Base-by-base conservation (phyloP, 2,329 filamentous ascomycete species). In the Aureobasidium namibiae region DNA sequence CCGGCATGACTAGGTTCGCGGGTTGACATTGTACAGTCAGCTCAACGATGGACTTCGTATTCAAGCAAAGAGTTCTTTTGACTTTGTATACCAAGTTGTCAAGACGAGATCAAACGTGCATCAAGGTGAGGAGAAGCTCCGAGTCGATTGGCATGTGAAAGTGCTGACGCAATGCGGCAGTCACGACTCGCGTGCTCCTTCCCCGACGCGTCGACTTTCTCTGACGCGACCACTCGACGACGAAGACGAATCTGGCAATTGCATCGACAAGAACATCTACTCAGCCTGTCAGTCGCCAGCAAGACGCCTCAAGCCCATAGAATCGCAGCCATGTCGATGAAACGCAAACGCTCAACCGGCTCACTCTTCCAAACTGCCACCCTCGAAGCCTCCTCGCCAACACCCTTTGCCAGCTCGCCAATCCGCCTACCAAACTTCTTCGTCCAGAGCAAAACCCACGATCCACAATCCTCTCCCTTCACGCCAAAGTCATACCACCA, bases 1-100 rank as follows among this genome's bases (percentile, higher is more conserved):
- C 89, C 89, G 23, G 92, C 91, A 72, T 97, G 94, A 59, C 80
- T 84, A 21, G 90, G 86, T 64, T 77, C 72, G 68, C 86, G 76
- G 54, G 71, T 65, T 48, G 66, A 66, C 72, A 71, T 76, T 60
- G 56, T 62, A n/a, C n/a, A n/a, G 61, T 58, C 33, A 61, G 23
- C 8, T 16, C 26, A 10, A 5, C 14, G 11, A n/a, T 39, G 11
- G 49, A 41, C 18, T 33, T 31, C 24, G 29, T 1, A 31, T 6
- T 31, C 29, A 5, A 31, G 29, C 5, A 31, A 31, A 6, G 29
- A 10, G 10, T n/a, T 10, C 3, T 2, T 52, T 29, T 18, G 33
- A 52, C 13, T 52, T 26, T 56, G 23, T 38, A 46, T 45, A 11
- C 13, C 26, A n/a, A n/a, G n/a, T 10, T 24, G 7, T 56, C 23